These are phyloP conservation scores for Mrakia frigida DNA, from an alignment of 768 basidiomycete species.

Conservation along the genomic window DNA sequence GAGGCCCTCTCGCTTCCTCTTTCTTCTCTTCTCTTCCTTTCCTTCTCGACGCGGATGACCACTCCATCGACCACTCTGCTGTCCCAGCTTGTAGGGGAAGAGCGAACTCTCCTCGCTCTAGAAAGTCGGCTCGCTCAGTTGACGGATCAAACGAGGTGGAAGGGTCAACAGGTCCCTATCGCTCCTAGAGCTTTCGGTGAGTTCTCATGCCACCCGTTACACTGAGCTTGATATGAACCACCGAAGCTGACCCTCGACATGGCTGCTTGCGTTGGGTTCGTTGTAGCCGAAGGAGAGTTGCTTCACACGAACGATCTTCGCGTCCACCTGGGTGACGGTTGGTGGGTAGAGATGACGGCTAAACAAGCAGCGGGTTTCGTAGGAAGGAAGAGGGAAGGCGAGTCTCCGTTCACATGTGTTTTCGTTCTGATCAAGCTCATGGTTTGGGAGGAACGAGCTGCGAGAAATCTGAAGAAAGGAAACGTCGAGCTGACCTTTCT, in stretches of 20 bases:
- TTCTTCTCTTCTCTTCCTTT: background rate
- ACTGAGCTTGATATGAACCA: too few species aligned
- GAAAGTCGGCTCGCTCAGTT: background rate
- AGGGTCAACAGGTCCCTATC: background rate
- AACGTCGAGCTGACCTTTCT: background rate
- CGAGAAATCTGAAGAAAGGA: background rate
- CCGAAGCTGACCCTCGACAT: background rate
- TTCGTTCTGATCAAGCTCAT: background rate
- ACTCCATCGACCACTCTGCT: background rate
- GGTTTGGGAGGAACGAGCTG: too few species aligned
- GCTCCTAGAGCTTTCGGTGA: constrained; percentile 22
- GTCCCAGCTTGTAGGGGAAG: background rate
- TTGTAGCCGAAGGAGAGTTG: constrained; percentile 7
- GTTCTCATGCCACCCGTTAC: background rate
- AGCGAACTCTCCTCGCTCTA: constrained; percentile 1
- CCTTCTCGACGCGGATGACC: background rate
- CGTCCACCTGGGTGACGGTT: constrained; percentile 23
- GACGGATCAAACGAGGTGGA: constrained; percentile 26
- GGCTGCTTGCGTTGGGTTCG: background rate
- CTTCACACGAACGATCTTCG: constrained; percentile 27
- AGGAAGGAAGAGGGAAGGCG: constrained; percentile 8
- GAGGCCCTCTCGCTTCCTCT: background rate
- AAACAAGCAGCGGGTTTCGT: constrained; percentile 10
- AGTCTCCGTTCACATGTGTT: background rate
- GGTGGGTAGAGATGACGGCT: constrained; percentile 25